A percentile compares a stretch with the other conserved stretches of the same genome.
phyloP scores from a whole-genome alignment of 1,284 basidiomycete genomes.

The Trametes sp. region DNA sequence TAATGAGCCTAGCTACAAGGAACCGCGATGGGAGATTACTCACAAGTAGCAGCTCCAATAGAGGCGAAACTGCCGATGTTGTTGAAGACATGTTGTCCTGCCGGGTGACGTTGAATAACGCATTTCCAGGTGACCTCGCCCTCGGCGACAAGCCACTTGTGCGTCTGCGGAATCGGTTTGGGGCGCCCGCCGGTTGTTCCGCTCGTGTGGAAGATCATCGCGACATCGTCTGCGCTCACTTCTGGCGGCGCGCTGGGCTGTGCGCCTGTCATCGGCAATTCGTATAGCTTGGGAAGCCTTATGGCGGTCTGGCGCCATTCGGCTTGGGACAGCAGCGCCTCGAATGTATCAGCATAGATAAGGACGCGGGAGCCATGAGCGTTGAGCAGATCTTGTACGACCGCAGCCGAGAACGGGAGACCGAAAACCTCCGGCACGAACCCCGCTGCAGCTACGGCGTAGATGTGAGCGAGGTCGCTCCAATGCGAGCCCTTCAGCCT shows the following conservation, averaged over 20 bases:
- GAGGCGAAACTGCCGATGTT: constrained; percentile 35
- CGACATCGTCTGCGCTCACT: constrained; percentile 34
- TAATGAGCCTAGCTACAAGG: background rate
- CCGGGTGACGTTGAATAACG: constrained; percentile 35
- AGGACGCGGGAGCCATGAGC: constrained; percentile 33
- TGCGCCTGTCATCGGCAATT: constrained; percentile 1
- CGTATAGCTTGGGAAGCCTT: constrained; percentile 10
- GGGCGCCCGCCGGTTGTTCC: constrained; percentile 43
- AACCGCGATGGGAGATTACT: constrained; percentile 1
- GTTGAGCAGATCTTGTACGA: constrained; percentile 31
- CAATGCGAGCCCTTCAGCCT: constrained; percentile 40
- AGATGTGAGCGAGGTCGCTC: constrained; percentile 39
- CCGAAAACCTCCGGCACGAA: constrained; percentile 42
- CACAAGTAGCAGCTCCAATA: constrained; percentile 42
- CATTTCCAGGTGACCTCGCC: constrained; percentile 26
- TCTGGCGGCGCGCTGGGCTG: background rate
- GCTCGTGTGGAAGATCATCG: constrained; percentile 44
- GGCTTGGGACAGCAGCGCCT: constrained; percentile 19
- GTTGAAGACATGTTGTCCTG: constrained; percentile 33
- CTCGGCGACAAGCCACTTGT: constrained; percentile 38
- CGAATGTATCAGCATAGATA: constrained; percentile 33
- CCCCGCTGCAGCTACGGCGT: constrained; percentile 38
- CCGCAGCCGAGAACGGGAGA: constrained; percentile 25
- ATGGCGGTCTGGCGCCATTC: constrained; percentile 12
- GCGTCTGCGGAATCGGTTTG: constrained; percentile 40